Percentiles rank a stretch among this genome's conserved stretches.
These are phyloP conservation scores for Xerocomellus chrysenteron DNA, from an alignment of 768 basidiomycete genomes.

Conservation along the genomic window DNA sequence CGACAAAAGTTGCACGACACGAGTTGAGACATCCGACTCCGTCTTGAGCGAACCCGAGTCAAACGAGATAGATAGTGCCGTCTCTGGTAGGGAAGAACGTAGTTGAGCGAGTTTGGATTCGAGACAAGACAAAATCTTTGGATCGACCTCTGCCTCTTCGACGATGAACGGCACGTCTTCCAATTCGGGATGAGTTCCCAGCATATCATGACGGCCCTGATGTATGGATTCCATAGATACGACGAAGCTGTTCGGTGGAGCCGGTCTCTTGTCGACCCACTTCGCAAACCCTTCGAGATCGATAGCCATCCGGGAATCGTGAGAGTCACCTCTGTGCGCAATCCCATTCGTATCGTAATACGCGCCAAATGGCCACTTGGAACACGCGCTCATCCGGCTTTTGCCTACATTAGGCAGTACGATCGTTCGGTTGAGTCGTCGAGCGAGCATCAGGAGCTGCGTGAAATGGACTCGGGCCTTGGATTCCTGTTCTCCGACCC, in stretches of 20 bases:
- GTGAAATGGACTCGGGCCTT: slow-evolving; percentile 56
- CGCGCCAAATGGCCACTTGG: slow-evolving; percentile 43
- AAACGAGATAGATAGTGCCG: slow-evolving; percentile 12
- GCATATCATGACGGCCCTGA: slow-evolving; percentile 5
- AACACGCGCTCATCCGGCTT: slow-evolving; percentile 53
- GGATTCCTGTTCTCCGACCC: slow-evolving; percentile 57
- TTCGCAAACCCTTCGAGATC: slow-evolving; percentile 38
- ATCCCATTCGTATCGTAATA: slow-evolving; percentile 46
- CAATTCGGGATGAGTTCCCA: neutral
- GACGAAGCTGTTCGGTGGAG: slow-evolving; percentile 34
- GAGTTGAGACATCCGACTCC: slow-evolving; percentile 11
- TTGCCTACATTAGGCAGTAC: slow-evolving; percentile 62
- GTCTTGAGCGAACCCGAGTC: neutral
- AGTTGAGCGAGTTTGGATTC: slow-evolving; percentile 17
- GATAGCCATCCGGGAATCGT: slow-evolving; percentile 24
- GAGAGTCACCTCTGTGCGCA: neutral
- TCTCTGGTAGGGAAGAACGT: slow-evolving; percentile 2
- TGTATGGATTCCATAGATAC: slow-evolving; percentile 33
- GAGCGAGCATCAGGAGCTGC: slow-evolving; percentile 51
- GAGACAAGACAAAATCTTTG: slow-evolving; percentile 22
- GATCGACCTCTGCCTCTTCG: slow-evolving; percentile 4
- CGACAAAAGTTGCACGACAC: slow-evolving; percentile 18
- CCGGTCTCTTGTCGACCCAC: slow-evolving; percentile 35
- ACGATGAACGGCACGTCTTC: slow-evolving; percentile 1
- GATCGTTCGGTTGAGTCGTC: slow-evolving; percentile 50